Evolutionary conservation across 768 basidiomycete species (phyloP).

Genomic region (Auricularia heimuer): DNA sequence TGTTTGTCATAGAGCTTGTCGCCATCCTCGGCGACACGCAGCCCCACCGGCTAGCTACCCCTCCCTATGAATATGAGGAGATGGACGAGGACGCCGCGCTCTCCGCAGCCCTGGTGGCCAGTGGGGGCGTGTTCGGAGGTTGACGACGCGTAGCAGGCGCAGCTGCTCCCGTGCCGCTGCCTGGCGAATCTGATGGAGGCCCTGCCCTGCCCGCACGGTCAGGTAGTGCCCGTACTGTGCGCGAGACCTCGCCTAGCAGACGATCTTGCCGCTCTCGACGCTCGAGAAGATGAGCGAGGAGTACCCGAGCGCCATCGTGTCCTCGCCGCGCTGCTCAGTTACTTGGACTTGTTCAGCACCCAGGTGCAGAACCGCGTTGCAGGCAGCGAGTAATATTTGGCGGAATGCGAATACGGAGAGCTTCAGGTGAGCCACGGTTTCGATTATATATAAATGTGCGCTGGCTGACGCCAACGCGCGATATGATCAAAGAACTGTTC

Average conservation of each 20-base stretch:
- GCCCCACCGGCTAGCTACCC: neutral
- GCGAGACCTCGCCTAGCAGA: slow-evolving; percentile 96
- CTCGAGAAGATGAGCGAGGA: slow-evolving; percentile 98
- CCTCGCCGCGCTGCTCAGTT: slow-evolving; percentile 83
- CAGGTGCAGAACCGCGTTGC: slow-evolving; percentile 92
- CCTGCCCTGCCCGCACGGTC: slow-evolving; percentile 92
- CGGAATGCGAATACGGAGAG: slow-evolving; percentile 83
- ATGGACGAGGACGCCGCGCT: slow-evolving; percentile 73
- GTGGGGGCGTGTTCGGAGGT: slow-evolving; percentile 47
- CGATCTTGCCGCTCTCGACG: slow-evolving; percentile 91
- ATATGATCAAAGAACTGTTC: slow-evolving; percentile 80
- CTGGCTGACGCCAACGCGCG: no score
- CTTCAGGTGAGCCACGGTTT: slow-evolving; percentile 84
- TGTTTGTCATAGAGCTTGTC: slow-evolving; percentile 85
- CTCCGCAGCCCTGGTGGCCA: slow-evolving; percentile 80
- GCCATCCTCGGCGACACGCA: slow-evolving; percentile 58
- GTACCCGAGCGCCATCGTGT: slow-evolving; percentile 89
- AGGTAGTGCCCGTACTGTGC: slow-evolving; percentile 96
- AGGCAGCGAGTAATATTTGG: slow-evolving; percentile 95
- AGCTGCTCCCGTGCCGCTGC: slow-evolving; percentile 92
- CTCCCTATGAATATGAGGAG: slow-evolving; percentile 22
- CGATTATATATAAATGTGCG: no score
- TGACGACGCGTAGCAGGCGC: slow-evolving; percentile 52
- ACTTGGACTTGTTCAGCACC: slow-evolving; percentile 97
- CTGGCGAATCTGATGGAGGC: slow-evolving; percentile 98